Evolutionary conservation across 768 basidiomycete species (phyloP).

Genomic region (Psilocybe azurescens): DNA sequence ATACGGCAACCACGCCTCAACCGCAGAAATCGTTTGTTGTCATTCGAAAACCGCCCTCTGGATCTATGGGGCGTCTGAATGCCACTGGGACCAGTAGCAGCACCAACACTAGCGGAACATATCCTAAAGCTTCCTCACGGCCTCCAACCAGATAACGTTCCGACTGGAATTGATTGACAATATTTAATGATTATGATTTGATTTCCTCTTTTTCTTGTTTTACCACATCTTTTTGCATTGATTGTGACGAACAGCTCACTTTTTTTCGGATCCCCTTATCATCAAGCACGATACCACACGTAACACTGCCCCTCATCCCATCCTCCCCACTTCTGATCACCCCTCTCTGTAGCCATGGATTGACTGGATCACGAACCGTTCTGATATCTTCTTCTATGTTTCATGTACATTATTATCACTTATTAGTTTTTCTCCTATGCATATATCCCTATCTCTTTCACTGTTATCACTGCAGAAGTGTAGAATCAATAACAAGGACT

Average conservation of each 20-base stretch:
- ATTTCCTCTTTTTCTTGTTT: conserved; percentile 7
- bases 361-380: not conserved
- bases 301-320: not conserved
- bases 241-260: conserved; percentile 1
- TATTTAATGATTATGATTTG: conserved; percentile 9
- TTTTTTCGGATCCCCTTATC: conserved; percentile 6
- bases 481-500: not conserved
- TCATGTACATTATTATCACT: conserved; percentile 17
- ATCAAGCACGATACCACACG: not conserved
- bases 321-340: not conserved
- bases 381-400: conserved; percentile 8
- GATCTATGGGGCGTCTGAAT: conserved; percentile 38
- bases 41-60: conserved; percentile 58
- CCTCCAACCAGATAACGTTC: conserved; percentile 34
- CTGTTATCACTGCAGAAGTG: not conserved
- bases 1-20: conserved; percentile 33
- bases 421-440: conserved; percentile 2
- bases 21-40: conserved; percentile 70
- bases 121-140: conserved; percentile 27
- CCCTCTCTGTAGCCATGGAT: not conserved
- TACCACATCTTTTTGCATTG: conserved; percentile 13
- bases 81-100: conserved; percentile 29
- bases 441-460: conserved; percentile 1
- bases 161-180: not conserved
- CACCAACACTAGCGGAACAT: conserved; percentile 11